Evolutionary conservation across 2,329 filamentous ascomycete species (phyloP).

Genomic region (Curvularia sp.): DNA sequence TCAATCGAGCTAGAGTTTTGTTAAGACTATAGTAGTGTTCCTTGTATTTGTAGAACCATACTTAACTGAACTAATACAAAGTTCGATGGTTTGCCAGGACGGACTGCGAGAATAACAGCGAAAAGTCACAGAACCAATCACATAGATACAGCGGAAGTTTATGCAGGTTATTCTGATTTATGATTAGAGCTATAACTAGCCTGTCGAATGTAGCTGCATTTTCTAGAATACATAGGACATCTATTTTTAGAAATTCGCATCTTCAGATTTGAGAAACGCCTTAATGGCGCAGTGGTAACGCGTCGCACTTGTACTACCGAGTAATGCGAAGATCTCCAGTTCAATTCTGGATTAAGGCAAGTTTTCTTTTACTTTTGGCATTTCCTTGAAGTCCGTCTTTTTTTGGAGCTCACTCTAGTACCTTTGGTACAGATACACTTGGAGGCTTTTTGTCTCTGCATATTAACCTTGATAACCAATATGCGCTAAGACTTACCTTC

Average conservation of each 20-base stretch:
- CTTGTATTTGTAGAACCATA: no score
- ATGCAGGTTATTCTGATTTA: no score
- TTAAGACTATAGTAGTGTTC: no score
- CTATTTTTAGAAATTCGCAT: background rate
- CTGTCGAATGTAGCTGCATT: no score
- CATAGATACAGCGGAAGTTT: no score
- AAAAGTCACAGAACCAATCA: no score
- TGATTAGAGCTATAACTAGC: no score
- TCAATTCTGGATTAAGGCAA: constrained; percentile 19
- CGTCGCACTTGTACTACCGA: constrained; percentile 23
- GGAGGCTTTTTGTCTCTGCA: background rate
- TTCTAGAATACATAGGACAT: background rate
- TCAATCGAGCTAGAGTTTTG: no score
- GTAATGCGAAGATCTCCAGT: constrained; percentile 22
- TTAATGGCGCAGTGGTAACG: constrained; percentile 23
- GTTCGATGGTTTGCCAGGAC: no score
- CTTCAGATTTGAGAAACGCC: background rate
- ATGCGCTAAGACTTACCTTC: background rate
- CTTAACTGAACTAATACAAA: no score
- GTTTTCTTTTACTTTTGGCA: background rate
- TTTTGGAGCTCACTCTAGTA: background rate
- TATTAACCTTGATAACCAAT: background rate
- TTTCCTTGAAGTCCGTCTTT: background rate
- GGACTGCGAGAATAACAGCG: no score
- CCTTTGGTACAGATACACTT: background rate